phyloP scores from a whole-genome alignment of 352 stramenopile genomes.

The Pythium apleroticum region DNA sequence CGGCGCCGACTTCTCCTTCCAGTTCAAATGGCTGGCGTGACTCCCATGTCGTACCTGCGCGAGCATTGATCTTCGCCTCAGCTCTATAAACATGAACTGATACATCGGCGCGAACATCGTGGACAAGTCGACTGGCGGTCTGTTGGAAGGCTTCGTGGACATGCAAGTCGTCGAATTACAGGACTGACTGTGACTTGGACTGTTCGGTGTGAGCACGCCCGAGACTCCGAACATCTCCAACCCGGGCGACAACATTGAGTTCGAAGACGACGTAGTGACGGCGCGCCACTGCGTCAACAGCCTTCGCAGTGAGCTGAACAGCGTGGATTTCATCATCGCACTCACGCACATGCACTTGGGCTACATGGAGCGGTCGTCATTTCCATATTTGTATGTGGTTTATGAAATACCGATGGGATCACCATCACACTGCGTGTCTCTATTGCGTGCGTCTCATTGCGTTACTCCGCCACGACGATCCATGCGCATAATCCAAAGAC shows the following conservation, averaged over 20 bases:
- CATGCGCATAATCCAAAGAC: background rate
- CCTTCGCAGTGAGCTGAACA: constrained; percentile 38
- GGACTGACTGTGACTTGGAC: constrained; percentile 50
- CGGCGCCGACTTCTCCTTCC: constrained; percentile 29
- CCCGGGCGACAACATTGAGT: constrained; percentile 40
- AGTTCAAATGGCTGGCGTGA: constrained; percentile 26
- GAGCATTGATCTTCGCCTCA: no score
- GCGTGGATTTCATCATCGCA: constrained; percentile 82
- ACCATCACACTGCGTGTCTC: background rate
- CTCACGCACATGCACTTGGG: constrained; percentile 84
- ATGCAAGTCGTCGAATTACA: constrained; percentile 4
- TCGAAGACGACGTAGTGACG: constrained; percentile 44
- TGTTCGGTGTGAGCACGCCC: constrained; percentile 70
- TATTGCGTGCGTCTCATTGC: background rate
- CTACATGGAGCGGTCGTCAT: no score
- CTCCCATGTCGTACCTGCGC: no score
- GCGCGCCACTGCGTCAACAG: constrained; percentile 52
- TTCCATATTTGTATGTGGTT: no score
- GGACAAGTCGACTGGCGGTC: constrained; percentile 29
- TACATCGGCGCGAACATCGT: constrained; percentile 69
- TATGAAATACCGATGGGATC: no score
- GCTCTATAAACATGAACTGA: no score
- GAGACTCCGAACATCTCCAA: constrained; percentile 48
- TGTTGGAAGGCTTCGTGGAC: constrained; percentile 35
- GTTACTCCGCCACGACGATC: background rate